phyloP scores from a whole-genome alignment of 371 early-diverging fungal species.

The Ordospora colligata region DNA sequence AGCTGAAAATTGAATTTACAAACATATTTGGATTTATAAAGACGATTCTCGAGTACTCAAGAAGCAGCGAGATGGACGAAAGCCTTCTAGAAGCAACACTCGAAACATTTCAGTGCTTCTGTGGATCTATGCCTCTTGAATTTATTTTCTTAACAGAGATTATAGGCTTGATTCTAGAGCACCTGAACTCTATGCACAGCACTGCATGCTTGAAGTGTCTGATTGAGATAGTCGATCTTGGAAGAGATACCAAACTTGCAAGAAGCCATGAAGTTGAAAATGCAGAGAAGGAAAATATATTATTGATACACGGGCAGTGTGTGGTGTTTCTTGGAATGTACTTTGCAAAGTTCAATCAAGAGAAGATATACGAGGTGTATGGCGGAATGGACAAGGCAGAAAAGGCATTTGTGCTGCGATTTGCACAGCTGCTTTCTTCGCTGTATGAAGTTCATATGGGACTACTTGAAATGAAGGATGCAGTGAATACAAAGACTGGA shows the following conservation, averaged over 20 bases:
- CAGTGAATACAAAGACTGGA: conserved; percentile 4
- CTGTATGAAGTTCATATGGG: conserved; percentile 20
- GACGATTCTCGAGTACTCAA: conserved; percentile 73
- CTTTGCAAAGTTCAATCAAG: conserved; percentile 47
- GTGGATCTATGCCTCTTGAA: conserved; percentile 88
- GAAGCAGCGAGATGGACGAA: conserved; percentile 45
- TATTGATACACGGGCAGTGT: conserved; percentile 14
- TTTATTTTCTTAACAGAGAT: conserved; percentile 86
- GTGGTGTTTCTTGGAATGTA: conserved; percentile 53
- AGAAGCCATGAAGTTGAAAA: background rate
- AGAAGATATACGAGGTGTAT: conserved; percentile 29
- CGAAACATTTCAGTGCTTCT: conserved; percentile 77
- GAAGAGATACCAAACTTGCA: background rate
- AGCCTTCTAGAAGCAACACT: conserved; percentile 76
- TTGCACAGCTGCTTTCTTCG: conserved; percentile 30
- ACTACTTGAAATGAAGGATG: conserved; percentile 4
- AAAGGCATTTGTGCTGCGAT: conserved; percentile 35
- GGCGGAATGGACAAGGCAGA: conserved; percentile 35
- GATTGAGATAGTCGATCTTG: conserved; percentile 45
- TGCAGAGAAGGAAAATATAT: conserved; percentile 27
- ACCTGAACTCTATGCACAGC: conserved; percentile 53
- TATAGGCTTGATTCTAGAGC: conserved; percentile 63
- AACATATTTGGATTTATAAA: conserved; percentile 84
- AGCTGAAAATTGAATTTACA: conserved; percentile 84
- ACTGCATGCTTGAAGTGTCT: conserved; percentile 32